phyloP scores from a whole-genome alignment of 805 yeast species.

The Lachancea thermotolerans region DNA sequence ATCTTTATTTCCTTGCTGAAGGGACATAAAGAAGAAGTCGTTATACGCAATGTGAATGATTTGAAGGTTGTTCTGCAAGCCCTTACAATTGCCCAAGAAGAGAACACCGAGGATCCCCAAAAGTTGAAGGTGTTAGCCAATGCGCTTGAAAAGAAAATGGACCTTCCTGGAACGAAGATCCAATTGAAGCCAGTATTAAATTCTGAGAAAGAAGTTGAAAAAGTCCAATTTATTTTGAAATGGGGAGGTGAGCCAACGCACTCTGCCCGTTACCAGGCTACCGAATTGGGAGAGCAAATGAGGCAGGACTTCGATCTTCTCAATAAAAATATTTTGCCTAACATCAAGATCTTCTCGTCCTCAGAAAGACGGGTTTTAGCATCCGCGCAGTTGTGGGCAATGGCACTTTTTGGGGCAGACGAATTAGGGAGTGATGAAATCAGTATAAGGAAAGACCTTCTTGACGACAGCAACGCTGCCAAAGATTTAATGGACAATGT shows the following conservation, averaged over 20 bases:
- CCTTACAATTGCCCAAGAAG: constrained; percentile 71
- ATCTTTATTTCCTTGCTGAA: constrained; percentile 79
- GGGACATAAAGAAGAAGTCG: constrained; percentile 94
- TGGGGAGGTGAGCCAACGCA: constrained; percentile 99
- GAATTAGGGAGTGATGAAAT: constrained; percentile 72
- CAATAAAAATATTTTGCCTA: constrained; percentile 76
- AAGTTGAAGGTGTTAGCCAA: constrained; percentile 70
- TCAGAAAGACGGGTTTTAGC: constrained; percentile 93
- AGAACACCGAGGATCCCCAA: constrained; percentile 69
- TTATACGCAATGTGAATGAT: constrained; percentile 84
- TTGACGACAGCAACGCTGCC: constrained; percentile 97
- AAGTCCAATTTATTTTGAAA: constrained; percentile 89
- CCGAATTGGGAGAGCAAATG: constrained; percentile 91
- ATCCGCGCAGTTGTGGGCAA: constrained; percentile 82
- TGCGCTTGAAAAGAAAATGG: constrained; percentile 83
- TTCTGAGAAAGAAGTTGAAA: constrained; percentile 69
- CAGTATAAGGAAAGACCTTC: constrained; percentile 76
- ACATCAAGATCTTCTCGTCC: constrained; percentile 81
- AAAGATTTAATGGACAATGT: constrained; percentile 97
- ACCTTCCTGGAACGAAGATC: constrained; percentile 92
- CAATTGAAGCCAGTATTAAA: constrained; percentile 86
- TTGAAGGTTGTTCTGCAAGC: constrained; percentile 80
- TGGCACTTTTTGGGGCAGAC: constrained; percentile 66
- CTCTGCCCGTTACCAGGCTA: constrained; percentile 89
- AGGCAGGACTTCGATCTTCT: constrained; percentile 85